Base-by-base conservation (phyloP, 2,329 filamentous ascomycete genomes). In the Aspergillus sp. region DNA sequence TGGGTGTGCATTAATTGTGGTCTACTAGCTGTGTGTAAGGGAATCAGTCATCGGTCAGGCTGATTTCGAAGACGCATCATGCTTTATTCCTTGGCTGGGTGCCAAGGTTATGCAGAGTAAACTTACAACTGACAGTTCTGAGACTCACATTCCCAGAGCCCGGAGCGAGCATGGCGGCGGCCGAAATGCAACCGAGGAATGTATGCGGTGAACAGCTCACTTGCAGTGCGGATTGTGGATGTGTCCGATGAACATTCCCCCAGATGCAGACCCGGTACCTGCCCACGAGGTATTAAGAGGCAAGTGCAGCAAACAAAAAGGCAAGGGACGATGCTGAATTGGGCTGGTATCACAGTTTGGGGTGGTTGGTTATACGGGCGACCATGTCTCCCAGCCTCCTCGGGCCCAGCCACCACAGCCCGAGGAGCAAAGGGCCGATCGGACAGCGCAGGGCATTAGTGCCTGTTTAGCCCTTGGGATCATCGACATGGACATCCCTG, bases 1-100 rank as follows among this genome's bases (percentile, higher is more conserved):
- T 77, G 68, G 49, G 76, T 71, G 51, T 76, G 77, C 13, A 74
- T 67, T 53, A 82, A 67, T 66, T 81, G 78, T 53, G 81, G 81
- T 63, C 72, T 74, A 67, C 71, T 81, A 64, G 75, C 78, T 81
- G 65, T 61, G 47, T 19, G 19, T 19, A 3, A 19, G 19, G 19
- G 2, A 2, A 36, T 59, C 15, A 60, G 60, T 17, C 23, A 43
- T 51, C 47, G n/a, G 43, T 55, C 53, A 57, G 52, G 13, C 38
- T 12, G 32, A 51, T 17, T 59, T 32, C 32, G 43, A 28, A 53
- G 25, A 28, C 43, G 41, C 30, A 55, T 25, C 51, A n/a, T 17
- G 41, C 32, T 39, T 32, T 28, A 28, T 25, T 8, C 4, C 32
- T 47, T 43, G 25, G 21, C 41, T 41, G 32, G 50, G 32, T 48